Evolutionary conservation across 768 basidiomycete species (phyloP).

Genomic region (Phaffia australis): DNA sequence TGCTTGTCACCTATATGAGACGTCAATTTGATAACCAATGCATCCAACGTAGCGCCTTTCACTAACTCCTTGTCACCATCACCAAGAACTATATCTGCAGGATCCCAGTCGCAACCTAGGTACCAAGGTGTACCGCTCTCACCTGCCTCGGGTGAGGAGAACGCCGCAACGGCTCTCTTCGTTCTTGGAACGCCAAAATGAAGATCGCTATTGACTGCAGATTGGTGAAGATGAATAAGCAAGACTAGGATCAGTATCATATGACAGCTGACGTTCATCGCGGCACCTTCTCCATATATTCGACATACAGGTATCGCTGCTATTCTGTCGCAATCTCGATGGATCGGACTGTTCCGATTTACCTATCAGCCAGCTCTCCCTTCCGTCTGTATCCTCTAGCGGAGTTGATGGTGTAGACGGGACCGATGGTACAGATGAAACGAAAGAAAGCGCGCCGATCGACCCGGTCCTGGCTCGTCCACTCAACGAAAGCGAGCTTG

Average conservation of each 20-base stretch:
- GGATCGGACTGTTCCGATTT: slow-evolving; percentile 7
- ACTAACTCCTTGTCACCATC: slow-evolving; percentile 55
- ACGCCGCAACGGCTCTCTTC: slow-evolving; percentile 6
- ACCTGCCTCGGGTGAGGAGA: slow-evolving; percentile 18
- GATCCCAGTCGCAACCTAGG: slow-evolving; percentile 65
- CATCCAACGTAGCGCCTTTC: slow-evolving; percentile 72
- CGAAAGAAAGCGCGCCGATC: slow-evolving; percentile 19
- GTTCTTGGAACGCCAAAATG: no score
- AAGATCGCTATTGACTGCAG: slow-evolving; percentile 1
- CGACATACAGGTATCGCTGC: slow-evolving; percentile 3
- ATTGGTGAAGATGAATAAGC: slow-evolving; percentile 17
- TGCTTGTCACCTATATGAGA: slow-evolving; percentile 64
- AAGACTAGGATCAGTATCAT: slow-evolving; percentile 9
- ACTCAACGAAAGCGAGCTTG: slow-evolving; percentile 1
- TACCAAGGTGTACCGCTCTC: slow-evolving; percentile 55
- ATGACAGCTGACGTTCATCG: background rate
- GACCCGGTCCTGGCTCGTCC: background rate
- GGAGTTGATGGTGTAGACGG: slow-evolving; percentile 32
- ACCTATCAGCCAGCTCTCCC: background rate
- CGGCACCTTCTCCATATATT: background rate
- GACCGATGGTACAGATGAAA: slow-evolving; percentile 28
- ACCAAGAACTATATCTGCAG: slow-evolving; percentile 72
- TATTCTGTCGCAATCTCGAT: slow-evolving; percentile 14
- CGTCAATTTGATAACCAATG: slow-evolving; percentile 79
- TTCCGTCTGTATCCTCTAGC: background rate